A percentile compares a stretch with the other conserved stretches of the same genome.
Conservation (phyloP, 2,329 filamentous ascomycete genomes). For the Cyanodermella asteris region DNA sequence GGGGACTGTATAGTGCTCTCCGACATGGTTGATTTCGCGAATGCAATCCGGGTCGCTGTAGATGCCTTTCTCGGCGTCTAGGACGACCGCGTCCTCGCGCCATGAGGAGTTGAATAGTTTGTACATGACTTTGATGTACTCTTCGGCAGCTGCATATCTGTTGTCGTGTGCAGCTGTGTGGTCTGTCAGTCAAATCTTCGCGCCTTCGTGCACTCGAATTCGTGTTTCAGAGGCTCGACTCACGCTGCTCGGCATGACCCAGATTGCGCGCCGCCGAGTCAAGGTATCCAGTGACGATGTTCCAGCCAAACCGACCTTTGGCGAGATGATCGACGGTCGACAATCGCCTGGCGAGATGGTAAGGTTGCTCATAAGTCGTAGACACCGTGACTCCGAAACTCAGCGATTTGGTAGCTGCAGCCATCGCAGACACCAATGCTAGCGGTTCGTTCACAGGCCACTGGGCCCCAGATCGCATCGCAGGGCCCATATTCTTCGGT, state of each 20-base stretch:
- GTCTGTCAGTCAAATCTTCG: slow-evolving; percentile 1
- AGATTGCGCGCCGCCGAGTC: slow-evolving; percentile 45
- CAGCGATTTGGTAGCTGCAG: slow-evolving; percentile 43
- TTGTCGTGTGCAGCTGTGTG: slow-evolving; percentile 39
- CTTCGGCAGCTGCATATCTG: slow-evolving; percentile 40
- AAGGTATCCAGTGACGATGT: slow-evolving; percentile 46
- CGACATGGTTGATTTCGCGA: slow-evolving; percentile 42
- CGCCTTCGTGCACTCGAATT: slow-evolving; percentile 1
- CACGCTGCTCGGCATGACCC: slow-evolving; percentile 31
- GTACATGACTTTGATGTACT: slow-evolving; percentile 41
- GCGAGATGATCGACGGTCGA: slow-evolving; percentile 46
- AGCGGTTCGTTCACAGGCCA: slow-evolving; percentile 52
- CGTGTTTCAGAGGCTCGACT: slow-evolving; percentile 10
- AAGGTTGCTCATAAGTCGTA: slow-evolving; percentile 48
- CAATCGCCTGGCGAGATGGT: slow-evolving; percentile 41
- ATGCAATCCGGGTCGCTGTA: slow-evolving; percentile 38
- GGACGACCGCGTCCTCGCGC: slow-evolving; percentile 42
- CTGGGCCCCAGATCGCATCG: slow-evolving; percentile 40
- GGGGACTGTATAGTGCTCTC: slow-evolving; percentile 40
- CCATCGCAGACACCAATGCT: slow-evolving; percentile 42
- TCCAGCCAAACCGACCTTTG: slow-evolving; percentile 28
- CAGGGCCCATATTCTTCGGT: slow-evolving; percentile 34
- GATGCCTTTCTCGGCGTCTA: slow-evolving; percentile 34
- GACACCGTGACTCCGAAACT: slow-evolving; percentile 46
- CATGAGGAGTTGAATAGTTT: slow-evolving; percentile 48